Conservation (phyloP, 805 yeast species). For the Schwanniomyces vanrijiae region DNA sequence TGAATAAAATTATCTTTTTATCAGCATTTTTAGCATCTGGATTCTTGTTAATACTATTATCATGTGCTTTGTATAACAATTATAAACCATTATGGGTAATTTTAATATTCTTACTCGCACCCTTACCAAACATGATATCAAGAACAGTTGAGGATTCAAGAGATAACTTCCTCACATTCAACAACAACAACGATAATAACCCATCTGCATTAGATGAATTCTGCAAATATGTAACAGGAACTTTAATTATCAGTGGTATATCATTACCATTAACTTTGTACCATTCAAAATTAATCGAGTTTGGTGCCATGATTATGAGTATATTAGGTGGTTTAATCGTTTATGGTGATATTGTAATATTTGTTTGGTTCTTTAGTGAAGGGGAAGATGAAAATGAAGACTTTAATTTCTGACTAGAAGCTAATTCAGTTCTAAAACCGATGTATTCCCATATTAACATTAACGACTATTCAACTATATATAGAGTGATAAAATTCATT, state of each 20-base stretch:
- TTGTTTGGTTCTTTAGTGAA: constrained; percentile 47
- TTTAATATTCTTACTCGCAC: constrained; percentile 42
- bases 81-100: constrained; percentile 45
- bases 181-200: constrained; percentile 37
- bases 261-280: constrained; percentile 42
- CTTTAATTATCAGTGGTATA: constrained; percentile 43
- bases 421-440: background rate
- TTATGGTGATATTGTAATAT: constrained; percentile 43
- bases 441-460: background rate
- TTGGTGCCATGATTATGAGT: constrained; percentile 45
- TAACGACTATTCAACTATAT: background rate
- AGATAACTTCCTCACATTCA: constrained; percentile 45
- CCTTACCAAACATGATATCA: constrained; percentile 43
- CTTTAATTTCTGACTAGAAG: constrained; percentile 34
- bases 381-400: constrained; percentile 46
- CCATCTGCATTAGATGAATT: constrained; percentile 40
- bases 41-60: constrained; percentile 40
- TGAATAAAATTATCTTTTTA: constrained; percentile 46
- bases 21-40: constrained; percentile 48
- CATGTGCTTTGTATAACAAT: constrained; percentile 46
- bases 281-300: constrained; percentile 35
- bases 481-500: background rate
- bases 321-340: constrained; percentile 44
- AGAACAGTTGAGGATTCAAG: constrained; percentile 35
- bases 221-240: constrained; percentile 39